These are phyloP conservation scores for Leccinum fallax DNA, from an alignment of 1,284 basidiomycete genomes.

Conservation along the genomic window DNA sequence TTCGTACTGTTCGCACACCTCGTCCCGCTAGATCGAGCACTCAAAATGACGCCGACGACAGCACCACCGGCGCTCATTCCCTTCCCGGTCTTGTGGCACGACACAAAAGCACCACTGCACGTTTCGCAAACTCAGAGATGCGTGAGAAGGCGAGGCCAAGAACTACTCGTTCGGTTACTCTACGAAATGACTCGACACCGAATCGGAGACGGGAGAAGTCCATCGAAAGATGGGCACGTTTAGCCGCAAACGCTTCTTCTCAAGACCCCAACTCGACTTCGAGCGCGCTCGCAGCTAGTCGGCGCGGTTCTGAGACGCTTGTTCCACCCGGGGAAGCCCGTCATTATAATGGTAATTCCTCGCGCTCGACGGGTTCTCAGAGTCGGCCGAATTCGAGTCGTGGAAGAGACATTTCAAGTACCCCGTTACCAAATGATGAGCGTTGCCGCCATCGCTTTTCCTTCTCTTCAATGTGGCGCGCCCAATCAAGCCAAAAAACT, in stretches of 20 bases:
- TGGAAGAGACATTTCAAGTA: slow-evolving; percentile 22
- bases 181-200: slow-evolving; percentile 26
- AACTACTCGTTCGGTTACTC: slow-evolving; percentile 18
- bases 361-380: slow-evolving; percentile 18
- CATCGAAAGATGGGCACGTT: slow-evolving; percentile 39
- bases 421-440: slow-evolving; percentile 23
- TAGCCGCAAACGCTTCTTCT: slow-evolving; percentile 23
- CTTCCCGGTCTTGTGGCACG: slow-evolving; percentile 22
- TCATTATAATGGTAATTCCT: slow-evolving; percentile 13
- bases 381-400: slow-evolving; percentile 31
- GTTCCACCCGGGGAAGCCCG: slow-evolving; percentile 14
- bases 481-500: slow-evolving; percentile 22
- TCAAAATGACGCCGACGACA: slow-evolving; percentile 29
- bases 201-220: slow-evolving; percentile 35
- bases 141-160: slow-evolving; percentile 25
- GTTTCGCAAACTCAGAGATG: slow-evolving; percentile 13
- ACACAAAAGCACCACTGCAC: slow-evolving; percentile 25
- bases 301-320: slow-evolving; percentile 23
- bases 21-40: slow-evolving; percentile 38
- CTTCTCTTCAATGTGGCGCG: slow-evolving; percentile 31
- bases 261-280: slow-evolving; percentile 21
- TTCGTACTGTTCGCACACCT: slow-evolving; percentile 45
- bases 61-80: slow-evolving; percentile 37
- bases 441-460: slow-evolving; percentile 34
- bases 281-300: slow-evolving; percentile 3